Percentiles rank a stretch among this genome's conserved stretches.
These are phyloP conservation scores for Lyophyllum shimeji DNA, from an alignment of 768 basidiomycete species.

Conservation along the genomic window DNA sequence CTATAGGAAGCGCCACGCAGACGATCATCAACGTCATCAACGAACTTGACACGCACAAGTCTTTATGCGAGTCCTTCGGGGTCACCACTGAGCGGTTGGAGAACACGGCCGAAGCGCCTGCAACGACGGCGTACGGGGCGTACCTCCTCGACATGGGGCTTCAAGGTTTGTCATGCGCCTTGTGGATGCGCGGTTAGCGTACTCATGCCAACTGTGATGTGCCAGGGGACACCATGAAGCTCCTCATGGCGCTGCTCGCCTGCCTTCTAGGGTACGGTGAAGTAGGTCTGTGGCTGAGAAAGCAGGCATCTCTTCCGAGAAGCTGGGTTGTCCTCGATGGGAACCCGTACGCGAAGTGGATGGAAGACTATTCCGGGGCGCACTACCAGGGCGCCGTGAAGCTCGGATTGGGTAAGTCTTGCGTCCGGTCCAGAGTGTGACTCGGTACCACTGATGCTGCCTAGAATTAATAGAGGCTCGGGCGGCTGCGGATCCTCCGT, in stretches of 20 bases:
- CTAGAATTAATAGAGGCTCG: slow-evolving; percentile 74
- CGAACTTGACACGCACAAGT: slow-evolving; percentile 72
- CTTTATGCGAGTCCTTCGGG: slow-evolving; percentile 72
- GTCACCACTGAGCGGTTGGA: slow-evolving; percentile 61
- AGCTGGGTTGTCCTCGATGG: slow-evolving; percentile 60
- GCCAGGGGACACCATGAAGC: slow-evolving; percentile 64
- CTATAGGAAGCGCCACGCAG: slow-evolving; percentile 61
- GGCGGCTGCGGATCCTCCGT: slow-evolving; percentile 64
- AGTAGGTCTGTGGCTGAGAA: slow-evolving; percentile 82
- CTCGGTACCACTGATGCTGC: neutral
- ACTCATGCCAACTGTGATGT: neutral
- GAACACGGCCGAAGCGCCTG: slow-evolving; percentile 60
- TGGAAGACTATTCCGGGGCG: slow-evolving; percentile 75
- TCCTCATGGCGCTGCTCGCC: slow-evolving; percentile 80
- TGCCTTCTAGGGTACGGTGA: slow-evolving; percentile 93
- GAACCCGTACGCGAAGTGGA: slow-evolving; percentile 78
- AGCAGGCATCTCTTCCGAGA: slow-evolving; percentile 42
- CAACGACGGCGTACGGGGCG: slow-evolving; percentile 84
- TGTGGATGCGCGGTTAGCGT: neutral
- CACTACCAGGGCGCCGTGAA: slow-evolving; percentile 73
- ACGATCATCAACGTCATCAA: slow-evolving; percentile 62
- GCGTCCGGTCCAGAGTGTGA: too few species aligned
- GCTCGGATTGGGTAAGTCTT: slow-evolving; percentile 64
- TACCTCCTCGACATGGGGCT: slow-evolving; percentile 81
- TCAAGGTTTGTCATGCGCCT: slow-evolving; percentile 42